Conservation (phyloP, 441 rosid genomes). For the Melastoma candidum region DNA sequence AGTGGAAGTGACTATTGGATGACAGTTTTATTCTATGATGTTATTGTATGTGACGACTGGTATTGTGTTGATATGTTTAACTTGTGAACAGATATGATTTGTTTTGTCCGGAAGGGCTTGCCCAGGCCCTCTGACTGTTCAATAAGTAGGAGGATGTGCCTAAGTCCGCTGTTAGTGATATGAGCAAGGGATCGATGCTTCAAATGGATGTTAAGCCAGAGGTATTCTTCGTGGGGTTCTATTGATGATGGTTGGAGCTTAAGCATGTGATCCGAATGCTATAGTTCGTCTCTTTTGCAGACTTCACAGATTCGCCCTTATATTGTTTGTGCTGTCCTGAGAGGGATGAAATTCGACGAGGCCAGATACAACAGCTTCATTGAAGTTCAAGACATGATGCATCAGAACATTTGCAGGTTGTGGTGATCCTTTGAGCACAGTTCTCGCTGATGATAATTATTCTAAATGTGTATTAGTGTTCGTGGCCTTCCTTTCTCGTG, state of each 20-base stretch:
- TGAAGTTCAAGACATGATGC: constrained; percentile 96
- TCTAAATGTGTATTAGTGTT: neutral
- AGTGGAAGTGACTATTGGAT: neutral
- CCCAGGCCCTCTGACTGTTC: constrained; percentile 87
- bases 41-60: neutral
- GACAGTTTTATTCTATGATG: neutral
- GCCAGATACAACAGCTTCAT: constrained; percentile 90
- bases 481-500: constrained; percentile 2
- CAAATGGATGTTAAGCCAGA: constrained; percentile 66
- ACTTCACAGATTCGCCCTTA: constrained; percentile 63
- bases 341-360: constrained; percentile 76
- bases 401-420: constrained; percentile 93
- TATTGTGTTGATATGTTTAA: neutral
- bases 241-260: neutral
- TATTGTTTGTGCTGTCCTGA: constrained; percentile 78
- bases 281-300: constrained; percentile 23
- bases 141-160: constrained; percentile 56
- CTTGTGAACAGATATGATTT: constrained; percentile 61
- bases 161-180: constrained; percentile 30
- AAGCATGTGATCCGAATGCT: neutral
- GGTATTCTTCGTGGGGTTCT: constrained; percentile 27
- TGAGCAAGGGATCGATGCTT: constrained; percentile 42
- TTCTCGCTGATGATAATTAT: neutral
- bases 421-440: neutral
- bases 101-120: constrained; percentile 95